Evolutionary conservation across 2,329 filamentous ascomycete species (phyloP), one percentile per base, ranked within the genome.

Genomic region (Diaporthe amygdali): DNA sequence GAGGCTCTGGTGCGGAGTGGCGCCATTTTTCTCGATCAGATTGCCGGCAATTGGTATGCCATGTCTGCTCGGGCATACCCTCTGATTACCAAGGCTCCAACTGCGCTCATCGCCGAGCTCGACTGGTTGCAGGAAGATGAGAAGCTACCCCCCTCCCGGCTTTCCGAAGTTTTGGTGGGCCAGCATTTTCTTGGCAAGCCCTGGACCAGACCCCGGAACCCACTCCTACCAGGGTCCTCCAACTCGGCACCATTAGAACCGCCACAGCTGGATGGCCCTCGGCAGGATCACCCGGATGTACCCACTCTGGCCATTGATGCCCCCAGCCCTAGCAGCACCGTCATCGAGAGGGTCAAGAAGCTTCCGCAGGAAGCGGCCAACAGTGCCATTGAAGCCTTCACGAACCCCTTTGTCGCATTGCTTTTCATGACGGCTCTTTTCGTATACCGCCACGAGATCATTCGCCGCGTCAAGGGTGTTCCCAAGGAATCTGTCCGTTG

Each of bases 41-140:
- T 95, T 2, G 85, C 87, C n/a, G 96, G 95, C 37, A 93, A 93
- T 72, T 98, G 96, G 95, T 99, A 96, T 80, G 96, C 95, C 39
- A 88, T 98, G 82, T 98, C 96, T 1, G 96, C 97, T 71, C 88
- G 87, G 49, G 91, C 91, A 10, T 98, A 98, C 76, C 96, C 96
- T 4, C 87, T 96, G 12, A 94, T 97, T 34, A 92, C 95, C 27
- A 90, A 94, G 67, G 91, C 87, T 0, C 86, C 87, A 0, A 74
- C 78, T 2, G 89, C 84, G 27, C 83, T 81, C 74, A 83, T 85
- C 52, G 83, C 83, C 75, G 81, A 76, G 15, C 78, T 80, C 9
- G 84, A 84, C 34, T 91, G 86, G 81, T 82, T 80, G 79, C 82
- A 78, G 30, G 55, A 74, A 17, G 71, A 81, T 14, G 77, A 86